Base-by-base conservation (phyloP, 2,329 filamentous ascomycete species). In the Apiospora hydei region DNA sequence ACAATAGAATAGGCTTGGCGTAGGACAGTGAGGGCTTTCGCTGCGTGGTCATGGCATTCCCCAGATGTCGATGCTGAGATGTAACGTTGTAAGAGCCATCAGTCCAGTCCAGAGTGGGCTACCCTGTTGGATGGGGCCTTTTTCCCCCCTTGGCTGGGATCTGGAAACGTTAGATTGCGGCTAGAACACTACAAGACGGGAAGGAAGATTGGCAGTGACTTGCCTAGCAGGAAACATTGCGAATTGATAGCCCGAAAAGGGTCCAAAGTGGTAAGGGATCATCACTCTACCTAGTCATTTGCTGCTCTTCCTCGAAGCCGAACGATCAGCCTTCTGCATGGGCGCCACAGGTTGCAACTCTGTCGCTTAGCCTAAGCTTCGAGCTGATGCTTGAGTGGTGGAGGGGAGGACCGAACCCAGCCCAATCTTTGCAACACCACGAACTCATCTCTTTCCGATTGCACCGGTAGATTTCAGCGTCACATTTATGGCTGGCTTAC, bases 31-130 rank as follows among this genome's bases (percentile, higher is more conserved):
- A 64, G 57, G 57, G 18, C 21, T 34, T 41, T 64, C 57, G 8
- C 41, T 64, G 34, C 34, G 57, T 41, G 34, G 18, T 41, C 21
- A 64, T 64, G 57, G 57, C 6, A 64, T 64, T 64, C 41, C n/a
- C 34, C 34, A 64, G 34, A 64, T 61, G 57, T 41, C 57, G 34
- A 64, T 64, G 67, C 66, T 44, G 69, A 70, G 69, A 70, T 70
- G 69, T 70, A 70, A 70, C 69, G 69, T 70, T 70, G 69, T 70
- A 66, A 30, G 26, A 21, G 26, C 34, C 57, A 41, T 24, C 21
- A 41, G 57, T 64, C 34, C 34, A 38, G 30, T 30, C 26, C 26
- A n/a, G 3, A n/a, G 30, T 18, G 30, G 7, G 5, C 13, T 30
- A 2, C 24, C 8, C 21, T 43, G 41, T 11, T 43, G 21, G 47